A percentile compares a stretch with the other conserved stretches of the same genome.
Conservation (phyloP, 148 eudicot genomes). For the Cornus florida region DNA sequence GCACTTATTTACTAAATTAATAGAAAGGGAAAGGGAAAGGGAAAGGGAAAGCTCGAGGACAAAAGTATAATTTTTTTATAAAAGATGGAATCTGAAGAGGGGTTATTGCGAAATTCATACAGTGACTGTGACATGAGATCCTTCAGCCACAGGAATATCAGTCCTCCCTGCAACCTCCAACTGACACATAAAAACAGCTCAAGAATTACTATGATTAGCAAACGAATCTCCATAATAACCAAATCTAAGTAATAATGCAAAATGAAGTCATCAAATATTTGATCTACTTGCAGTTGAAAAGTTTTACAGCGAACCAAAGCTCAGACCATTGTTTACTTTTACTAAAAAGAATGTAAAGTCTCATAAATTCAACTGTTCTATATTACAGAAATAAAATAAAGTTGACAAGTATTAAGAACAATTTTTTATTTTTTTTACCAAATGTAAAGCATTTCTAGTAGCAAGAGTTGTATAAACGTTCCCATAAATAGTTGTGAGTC, state of each 20-base stretch:
- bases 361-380: background rate
- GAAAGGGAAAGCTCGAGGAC: background rate
- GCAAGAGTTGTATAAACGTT: slow-evolving; percentile 91
- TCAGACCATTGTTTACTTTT: no score
- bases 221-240: background rate
- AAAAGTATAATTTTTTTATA: background rate
- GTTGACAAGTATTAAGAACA: background rate
- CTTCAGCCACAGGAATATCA: slow-evolving; percentile 97
- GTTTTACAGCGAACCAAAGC: background rate
- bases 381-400: background rate
- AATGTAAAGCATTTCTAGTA: slow-evolving; percentile 91
- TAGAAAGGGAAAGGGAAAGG: background rate
- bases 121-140: slow-evolving; percentile 78
- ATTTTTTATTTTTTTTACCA: slow-evolving; percentile 40
- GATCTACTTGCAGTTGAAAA: background rate
- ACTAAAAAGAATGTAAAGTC: no score
- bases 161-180: slow-evolving; percentile 87
- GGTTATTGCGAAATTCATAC: slow-evolving; percentile 34
- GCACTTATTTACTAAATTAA: no score
- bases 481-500: slow-evolving; percentile 89
- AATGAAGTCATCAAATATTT: background rate
- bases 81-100: background rate
- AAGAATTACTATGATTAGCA: background rate
- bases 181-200: slow-evolving; percentile 31
- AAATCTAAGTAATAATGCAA: background rate